Evolutionary conservation across 2,329 filamentous ascomycete species (phyloP).

Genomic region (Claviceps sp.): DNA sequence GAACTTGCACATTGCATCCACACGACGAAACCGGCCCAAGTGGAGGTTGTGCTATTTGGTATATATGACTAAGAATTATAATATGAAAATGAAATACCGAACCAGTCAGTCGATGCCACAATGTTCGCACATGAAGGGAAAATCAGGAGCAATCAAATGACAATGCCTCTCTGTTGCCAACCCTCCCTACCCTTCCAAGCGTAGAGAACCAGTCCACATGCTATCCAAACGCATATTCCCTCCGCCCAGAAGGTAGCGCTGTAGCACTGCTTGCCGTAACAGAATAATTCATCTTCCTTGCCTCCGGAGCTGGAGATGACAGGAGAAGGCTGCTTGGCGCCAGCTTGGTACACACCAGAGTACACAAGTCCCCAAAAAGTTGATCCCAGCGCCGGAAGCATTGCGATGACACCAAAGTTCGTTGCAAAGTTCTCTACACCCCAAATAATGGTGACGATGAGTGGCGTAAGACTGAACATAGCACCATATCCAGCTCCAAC

Average conservation of each 20-base stretch:
- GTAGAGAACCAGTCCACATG: conserved; percentile 56
- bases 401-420: conserved; percentile 92
- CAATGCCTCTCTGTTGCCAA: conserved; percentile 65
- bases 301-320: conserved; percentile 13
- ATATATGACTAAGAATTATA: too few relatives aligned
- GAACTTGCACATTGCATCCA: too few relatives aligned
- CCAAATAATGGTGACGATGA: conserved; percentile 95
- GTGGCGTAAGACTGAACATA: conserved; percentile 76
- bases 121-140: not conserved
- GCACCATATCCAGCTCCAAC: conserved; percentile 90
- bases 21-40: too few relatives aligned
- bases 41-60: too few relatives aligned
- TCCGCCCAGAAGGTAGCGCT: conserved; percentile 75
- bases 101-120: not conserved
- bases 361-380: conserved; percentile 90
- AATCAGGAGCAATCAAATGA: conserved; percentile 26
- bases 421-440: conserved; percentile 97
- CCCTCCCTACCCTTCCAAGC: conserved; percentile 70
- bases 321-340: conserved; percentile 31
- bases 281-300: conserved; percentile 42
- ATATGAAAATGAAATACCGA: not conserved
- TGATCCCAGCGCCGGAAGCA: conserved; percentile 77
- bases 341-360: conserved; percentile 62
- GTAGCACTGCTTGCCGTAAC: conserved; percentile 75
- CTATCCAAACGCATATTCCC: conserved; percentile 65